phyloP scores from a whole-genome alignment of 495 filamentous ascomycete genomes.

The Polyplosphaeria fusca region DNA sequence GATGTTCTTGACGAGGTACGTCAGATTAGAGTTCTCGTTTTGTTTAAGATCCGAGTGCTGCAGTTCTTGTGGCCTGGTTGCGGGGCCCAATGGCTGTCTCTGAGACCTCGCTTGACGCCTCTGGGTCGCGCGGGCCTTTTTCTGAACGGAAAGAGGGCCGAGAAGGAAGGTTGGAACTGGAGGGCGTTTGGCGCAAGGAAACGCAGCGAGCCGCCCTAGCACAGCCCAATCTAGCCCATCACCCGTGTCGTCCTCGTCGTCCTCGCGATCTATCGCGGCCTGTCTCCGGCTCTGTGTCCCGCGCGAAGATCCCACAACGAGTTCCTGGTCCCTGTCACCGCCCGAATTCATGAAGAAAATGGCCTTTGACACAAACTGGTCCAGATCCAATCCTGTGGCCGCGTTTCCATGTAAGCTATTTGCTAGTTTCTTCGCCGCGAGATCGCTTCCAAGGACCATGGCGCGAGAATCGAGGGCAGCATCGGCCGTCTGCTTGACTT shows the following conservation, averaged over 20 bases:
- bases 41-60: conserved; percentile 65
- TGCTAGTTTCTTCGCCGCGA: conserved; percentile 68
- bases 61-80: conserved; percentile 68
- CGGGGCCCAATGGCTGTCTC: conserved; percentile 58
- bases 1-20: conserved; percentile 64
- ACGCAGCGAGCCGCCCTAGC: conserved; percentile 71
- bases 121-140: conserved; percentile 68
- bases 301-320: conserved; percentile 35
- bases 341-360: conserved; percentile 79
- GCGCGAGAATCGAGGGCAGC: conserved; percentile 85
- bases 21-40: conserved; percentile 70
- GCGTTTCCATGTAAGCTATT: conserved; percentile 67
- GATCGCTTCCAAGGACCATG: conserved; percentile 72
- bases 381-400: conserved; percentile 74
- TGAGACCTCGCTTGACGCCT: conserved; percentile 58
- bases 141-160: conserved; percentile 85
- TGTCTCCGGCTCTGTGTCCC: conserved; percentile 43
- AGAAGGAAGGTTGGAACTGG: conserved; percentile 79
- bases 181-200: conserved; percentile 69
- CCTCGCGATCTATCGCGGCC: conserved; percentile 46
- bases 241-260: conserved; percentile 52
- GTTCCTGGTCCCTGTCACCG: conserved; percentile 22
- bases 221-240: conserved; percentile 86
- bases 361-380: conserved; percentile 91
- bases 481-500: conserved; percentile 89